phyloP scores from a whole-genome alignment of 345 rosid species.

The Arabidopsis suecica region DNA sequence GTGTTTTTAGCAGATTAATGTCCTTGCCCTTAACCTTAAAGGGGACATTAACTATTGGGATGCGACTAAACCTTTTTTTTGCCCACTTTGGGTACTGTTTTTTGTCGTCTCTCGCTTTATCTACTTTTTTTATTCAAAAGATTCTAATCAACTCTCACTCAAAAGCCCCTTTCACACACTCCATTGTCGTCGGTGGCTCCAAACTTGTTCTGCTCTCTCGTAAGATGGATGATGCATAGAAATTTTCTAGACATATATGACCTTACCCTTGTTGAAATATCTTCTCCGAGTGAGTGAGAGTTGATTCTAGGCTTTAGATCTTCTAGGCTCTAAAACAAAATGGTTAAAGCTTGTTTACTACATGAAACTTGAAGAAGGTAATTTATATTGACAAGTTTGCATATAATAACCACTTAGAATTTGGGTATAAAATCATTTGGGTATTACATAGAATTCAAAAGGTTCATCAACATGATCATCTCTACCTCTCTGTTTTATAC shows the following conservation, averaged over 20 bases:
- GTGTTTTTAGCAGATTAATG: neutral
- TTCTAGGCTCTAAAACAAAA: neutral
- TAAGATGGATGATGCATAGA: neutral
- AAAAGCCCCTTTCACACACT: constrained; percentile 16
- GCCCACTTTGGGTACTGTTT: constrained; percentile 28
- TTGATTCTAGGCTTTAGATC: neutral
- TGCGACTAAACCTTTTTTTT: neutral
- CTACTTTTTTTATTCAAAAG: constrained; percentile 18
- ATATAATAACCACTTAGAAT: neutral
- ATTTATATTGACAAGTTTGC: neutral
- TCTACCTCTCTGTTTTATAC: neutral
- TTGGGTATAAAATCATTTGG: neutral
- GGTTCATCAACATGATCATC: constrained; percentile 5
- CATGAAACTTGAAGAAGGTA: neutral
- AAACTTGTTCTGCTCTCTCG: neutral
- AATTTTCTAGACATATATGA: neutral
- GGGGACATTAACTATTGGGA: constrained; percentile 3
- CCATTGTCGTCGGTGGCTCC: constrained; percentile 37
- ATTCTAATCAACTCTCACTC: constrained; percentile 26
- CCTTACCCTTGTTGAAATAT: neutral
- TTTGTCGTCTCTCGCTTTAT: constrained; percentile 41
- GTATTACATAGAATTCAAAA: neutral
- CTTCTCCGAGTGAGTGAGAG: neutral
- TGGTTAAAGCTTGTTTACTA: neutral
- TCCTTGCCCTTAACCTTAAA: neutral